phyloP scores from a whole-genome alignment of 495 filamentous ascomycete genomes.

The Talaromyces nanjingensis region DNA sequence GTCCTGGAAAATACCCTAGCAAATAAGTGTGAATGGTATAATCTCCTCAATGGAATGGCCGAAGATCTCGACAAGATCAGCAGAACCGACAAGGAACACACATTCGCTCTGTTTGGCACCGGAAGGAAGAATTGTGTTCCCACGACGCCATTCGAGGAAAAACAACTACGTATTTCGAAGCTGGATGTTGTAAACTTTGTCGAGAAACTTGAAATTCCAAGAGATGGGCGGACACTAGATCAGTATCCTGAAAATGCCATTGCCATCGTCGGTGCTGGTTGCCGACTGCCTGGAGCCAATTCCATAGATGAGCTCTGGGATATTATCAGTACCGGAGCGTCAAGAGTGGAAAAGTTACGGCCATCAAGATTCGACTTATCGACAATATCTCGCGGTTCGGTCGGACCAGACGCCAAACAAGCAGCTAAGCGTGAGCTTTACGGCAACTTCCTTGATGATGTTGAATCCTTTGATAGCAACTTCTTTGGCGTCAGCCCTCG shows the following conservation, averaged over 20 bases:
- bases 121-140: slow-evolving; percentile 21
- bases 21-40: slow-evolving; percentile 29
- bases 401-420: slow-evolving; percentile 19
- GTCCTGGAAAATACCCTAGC: slow-evolving; percentile 23
- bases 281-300: slow-evolving; percentile 16
- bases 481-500: slow-evolving; percentile 9
- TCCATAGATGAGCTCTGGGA: slow-evolving; percentile 18
- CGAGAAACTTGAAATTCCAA: not conserved
- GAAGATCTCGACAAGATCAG: slow-evolving; percentile 14
- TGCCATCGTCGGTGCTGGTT: slow-evolving; percentile 18
- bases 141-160: slow-evolving; percentile 21
- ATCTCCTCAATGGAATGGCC: slow-evolving; percentile 19
- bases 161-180: slow-evolving; percentile 14
- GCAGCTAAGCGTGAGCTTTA: slow-evolving; percentile 21
- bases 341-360: slow-evolving; percentile 14
- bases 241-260: slow-evolving; percentile 10
- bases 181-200: not conserved
- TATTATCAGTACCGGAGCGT: slow-evolving; percentile 13
- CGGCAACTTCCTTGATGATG: slow-evolving; percentile 31
- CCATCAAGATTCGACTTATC: slow-evolving; percentile 24
- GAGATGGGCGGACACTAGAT: not conserved
- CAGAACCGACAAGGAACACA: slow-evolving; percentile 6
- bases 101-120: slow-evolving; percentile 22
- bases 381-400: not conserved
- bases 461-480: slow-evolving; percentile 6